Percentiles rank a stretch among this genome's conserved stretches.
These are phyloP conservation scores for Fomes fomentarius DNA, from an alignment of 1,284 basidiomycete species.

Conservation along the genomic window DNA sequence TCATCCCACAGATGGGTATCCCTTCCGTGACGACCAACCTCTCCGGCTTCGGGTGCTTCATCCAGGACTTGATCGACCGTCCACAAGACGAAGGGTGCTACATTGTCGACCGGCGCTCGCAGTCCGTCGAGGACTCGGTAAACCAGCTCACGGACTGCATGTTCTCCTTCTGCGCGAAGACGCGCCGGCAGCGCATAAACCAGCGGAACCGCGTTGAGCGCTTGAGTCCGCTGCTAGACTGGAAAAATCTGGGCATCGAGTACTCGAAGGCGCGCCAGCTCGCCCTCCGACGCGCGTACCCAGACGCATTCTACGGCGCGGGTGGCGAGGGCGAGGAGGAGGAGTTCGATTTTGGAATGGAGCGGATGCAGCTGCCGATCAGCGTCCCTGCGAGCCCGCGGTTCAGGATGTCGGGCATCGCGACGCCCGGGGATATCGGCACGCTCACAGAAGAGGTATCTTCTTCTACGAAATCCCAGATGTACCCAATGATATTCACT, in stretches of 20 bases:
- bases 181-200: conserved; percentile 96
- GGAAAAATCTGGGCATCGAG: conserved; percentile 98
- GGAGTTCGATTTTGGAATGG: conserved; percentile 63
- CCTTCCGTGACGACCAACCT: conserved; percentile 97
- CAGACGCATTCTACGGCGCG: conserved; percentile 81
- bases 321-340: conserved; percentile 56
- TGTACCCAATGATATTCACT: background rate
- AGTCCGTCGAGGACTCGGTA: conserved; percentile 92
- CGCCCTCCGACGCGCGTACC: conserved; percentile 92
- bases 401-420: conserved; percentile 68
- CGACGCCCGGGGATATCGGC: conserved; percentile 92
- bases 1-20: conserved; percentile 85
- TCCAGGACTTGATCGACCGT: conserved; percentile 97
- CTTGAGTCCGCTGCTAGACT: conserved; percentile 90
- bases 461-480: background rate
- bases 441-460: conserved; percentile 88
- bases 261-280: conserved; percentile 96
- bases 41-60: conserved; percentile 97
- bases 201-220: conserved; percentile 98
- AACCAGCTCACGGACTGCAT: conserved; percentile 76
- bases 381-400: conserved; percentile 89
- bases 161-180: conserved; percentile 84
- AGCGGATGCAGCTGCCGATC: conserved; percentile 65
- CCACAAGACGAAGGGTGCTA: conserved; percentile 90
- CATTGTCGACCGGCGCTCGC: conserved; percentile 91